Evolutionary conservation across 1,284 basidiomycete species (phyloP).

Genomic region (Fomitopsis palustris): DNA sequence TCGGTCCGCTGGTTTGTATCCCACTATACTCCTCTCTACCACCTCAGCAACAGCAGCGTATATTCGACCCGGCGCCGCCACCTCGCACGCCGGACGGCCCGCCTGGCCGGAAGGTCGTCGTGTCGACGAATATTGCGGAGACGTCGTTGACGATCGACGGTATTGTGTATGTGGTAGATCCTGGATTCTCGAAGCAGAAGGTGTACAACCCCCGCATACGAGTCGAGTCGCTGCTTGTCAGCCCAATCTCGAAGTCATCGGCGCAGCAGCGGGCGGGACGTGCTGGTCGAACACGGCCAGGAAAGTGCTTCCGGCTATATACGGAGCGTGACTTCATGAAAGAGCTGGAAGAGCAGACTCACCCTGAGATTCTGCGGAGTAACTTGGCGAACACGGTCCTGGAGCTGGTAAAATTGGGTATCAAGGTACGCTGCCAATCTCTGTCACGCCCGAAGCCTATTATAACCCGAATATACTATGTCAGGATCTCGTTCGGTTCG

Average conservation of each 20-base stretch:
- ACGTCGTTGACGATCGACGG: conserved; percentile 98
- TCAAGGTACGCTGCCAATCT: conserved; percentile 50
- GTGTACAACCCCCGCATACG: conserved; percentile 97
- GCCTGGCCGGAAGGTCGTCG: conserved; percentile 89
- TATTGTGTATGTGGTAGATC: conserved; percentile 98
- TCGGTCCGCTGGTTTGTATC: conserved; percentile 86
- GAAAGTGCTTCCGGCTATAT: conserved; percentile 96
- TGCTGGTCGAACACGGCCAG: conserved; percentile 92
- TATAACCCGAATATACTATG: background rate
- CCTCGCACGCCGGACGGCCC: conserved; percentile 65
- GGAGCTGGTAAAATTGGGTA: conserved; percentile 91
- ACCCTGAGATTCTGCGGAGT: conserved; percentile 92
- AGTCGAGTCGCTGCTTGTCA: conserved; percentile 91
- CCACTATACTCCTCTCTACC: conserved; percentile 95
- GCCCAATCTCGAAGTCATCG: conserved; percentile 94
- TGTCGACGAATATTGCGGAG: conserved; percentile 98
- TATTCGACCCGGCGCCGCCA: conserved; percentile 86
- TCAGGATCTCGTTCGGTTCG: conserved; percentile 88
- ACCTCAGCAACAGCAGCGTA: conserved; percentile 90
- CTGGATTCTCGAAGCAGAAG: conserved; percentile 96
- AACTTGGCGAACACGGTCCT: conserved; percentile 94
- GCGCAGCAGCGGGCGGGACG: conserved; percentile 97
- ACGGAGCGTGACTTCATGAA: conserved; percentile 97
- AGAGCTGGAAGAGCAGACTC: conserved; percentile 93
- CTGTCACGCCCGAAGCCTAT: background rate